A percentile compares a stretch with the other conserved stretches of the same genome.
phyloP scores from a whole-genome alignment of 179 eudicot species.

The Drosera spatulata region DNA sequence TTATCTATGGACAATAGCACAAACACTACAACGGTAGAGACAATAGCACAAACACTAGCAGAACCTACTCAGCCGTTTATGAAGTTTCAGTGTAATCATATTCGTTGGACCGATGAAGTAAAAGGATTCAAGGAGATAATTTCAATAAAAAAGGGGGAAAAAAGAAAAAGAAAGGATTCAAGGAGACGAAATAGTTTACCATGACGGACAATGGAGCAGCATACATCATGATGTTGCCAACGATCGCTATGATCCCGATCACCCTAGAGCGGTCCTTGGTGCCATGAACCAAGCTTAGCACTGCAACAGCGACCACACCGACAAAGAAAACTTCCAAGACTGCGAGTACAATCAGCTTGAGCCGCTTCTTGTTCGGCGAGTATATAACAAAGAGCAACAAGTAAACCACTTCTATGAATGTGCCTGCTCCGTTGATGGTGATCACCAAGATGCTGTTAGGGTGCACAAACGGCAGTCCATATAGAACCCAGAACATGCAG shows the following conservation, averaged over 20 bases:
- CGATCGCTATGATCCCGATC: constrained; percentile 49
- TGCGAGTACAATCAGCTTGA: constrained; percentile 22
- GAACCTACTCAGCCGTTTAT: no score
- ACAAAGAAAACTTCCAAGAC: constrained; percentile 24
- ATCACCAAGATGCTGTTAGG: constrained; percentile 51
- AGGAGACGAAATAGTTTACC: constrained; percentile 26
- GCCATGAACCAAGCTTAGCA: constrained; percentile 29
- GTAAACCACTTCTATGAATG: constrained; percentile 45
- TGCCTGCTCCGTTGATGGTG: constrained; percentile 57
- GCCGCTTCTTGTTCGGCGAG: constrained; percentile 25
- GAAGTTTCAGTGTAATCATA: no score
- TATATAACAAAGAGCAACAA: constrained; percentile 39
- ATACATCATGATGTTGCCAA: constrained; percentile 60
- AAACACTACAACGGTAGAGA: no score
- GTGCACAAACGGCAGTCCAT: constrained; percentile 77
- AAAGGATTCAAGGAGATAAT: neutral
- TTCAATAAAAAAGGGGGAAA: neutral
- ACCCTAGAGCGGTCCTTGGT: constrained; percentile 33
- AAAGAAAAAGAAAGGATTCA: neutral
- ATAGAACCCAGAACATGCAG: constrained; percentile 63
- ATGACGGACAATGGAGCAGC: constrained; percentile 74
- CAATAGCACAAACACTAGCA: no score
- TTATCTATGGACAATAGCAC: no score
- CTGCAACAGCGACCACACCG: constrained; percentile 26
- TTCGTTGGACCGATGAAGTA: no score